Conservation (phyloP, 2,329 filamentous ascomycete genomes). For the Clonostachys rosea region DNA sequence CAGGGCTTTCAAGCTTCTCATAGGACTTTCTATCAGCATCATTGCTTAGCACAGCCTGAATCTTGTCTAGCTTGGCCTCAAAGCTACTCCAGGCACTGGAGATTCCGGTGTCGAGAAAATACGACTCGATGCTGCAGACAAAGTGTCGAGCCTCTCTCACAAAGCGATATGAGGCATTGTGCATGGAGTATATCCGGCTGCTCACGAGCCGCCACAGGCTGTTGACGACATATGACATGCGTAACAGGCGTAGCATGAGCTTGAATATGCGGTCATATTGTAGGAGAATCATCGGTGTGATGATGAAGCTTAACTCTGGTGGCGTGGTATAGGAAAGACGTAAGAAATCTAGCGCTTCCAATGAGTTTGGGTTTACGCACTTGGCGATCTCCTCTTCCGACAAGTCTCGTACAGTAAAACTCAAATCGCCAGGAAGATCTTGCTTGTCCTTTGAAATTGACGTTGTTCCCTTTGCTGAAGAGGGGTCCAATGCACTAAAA, state of each 20-base stretch:
- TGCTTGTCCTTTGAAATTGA: constrained; percentile 19
- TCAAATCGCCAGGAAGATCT: constrained; percentile 63
- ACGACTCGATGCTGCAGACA: constrained; percentile 64
- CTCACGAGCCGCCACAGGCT: constrained; percentile 56
- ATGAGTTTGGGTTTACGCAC: constrained; percentile 75
- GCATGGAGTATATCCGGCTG: constrained; percentile 14
- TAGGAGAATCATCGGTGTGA: constrained; percentile 64
- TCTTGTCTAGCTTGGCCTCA: constrained; percentile 55
- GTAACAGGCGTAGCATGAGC: constrained; percentile 68
- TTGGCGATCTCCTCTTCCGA: constrained; percentile 72
- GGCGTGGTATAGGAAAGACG: constrained; percentile 80
- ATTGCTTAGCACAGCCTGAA: constrained; percentile 52
- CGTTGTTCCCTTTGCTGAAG: constrained; percentile 12
- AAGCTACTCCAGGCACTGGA: constrained; percentile 69
- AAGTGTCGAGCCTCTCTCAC: constrained; percentile 78
- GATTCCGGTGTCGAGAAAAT: constrained; percentile 78
- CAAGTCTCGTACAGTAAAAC: constrained; percentile 82
- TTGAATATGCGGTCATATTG: constrained; percentile 88
- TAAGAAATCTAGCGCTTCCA: constrained; percentile 91
- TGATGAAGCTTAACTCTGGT: constrained; percentile 63
- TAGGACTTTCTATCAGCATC: constrained; percentile 15
- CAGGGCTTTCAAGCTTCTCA: constrained; percentile 44
- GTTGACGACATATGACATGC: constrained; percentile 73
- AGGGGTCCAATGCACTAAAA: constrained; percentile 36
- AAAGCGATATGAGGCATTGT: constrained; percentile 48